These are phyloP conservation scores for Hura crepitans DNA, from an alignment of 441 rosid genomes.

Conservation along the genomic window DNA sequence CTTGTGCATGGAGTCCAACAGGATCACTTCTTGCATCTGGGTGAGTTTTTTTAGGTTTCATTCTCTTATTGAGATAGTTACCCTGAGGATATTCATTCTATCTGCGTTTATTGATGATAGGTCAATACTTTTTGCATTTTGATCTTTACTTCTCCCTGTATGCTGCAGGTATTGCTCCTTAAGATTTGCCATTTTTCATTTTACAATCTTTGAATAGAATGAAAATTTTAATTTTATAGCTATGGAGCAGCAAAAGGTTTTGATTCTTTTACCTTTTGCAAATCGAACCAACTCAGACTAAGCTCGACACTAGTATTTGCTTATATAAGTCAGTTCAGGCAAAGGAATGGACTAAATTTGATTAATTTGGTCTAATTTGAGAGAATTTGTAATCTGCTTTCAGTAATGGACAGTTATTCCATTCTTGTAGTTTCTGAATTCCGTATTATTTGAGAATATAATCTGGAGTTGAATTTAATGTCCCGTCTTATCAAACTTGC, in stretches of 20 bases:
- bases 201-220: background rate
- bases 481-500: background rate
- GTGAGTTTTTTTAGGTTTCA: slow-evolving; percentile 40
- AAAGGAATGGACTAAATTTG: background rate
- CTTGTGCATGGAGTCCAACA: slow-evolving; percentile 98
- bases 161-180: slow-evolving; percentile 1
- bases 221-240: background rate
- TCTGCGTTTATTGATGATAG: slow-evolving; percentile 2
- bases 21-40: slow-evolving; percentile 99
- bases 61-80: slow-evolving; percentile 4
- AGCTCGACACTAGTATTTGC: background rate
- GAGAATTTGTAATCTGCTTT: background rate
- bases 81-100: slow-evolving; percentile 1
- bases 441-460: background rate
- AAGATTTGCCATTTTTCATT: background rate
- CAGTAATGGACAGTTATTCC: background rate
- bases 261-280: background rate
- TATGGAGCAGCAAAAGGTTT: background rate
- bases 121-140: background rate
- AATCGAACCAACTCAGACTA: background rate
- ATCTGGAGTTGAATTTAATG: background rate
- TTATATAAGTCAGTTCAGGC: background rate
- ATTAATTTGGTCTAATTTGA: slow-evolving; percentile 5
- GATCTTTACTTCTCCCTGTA: background rate
- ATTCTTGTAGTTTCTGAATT: slow-evolving; percentile 4